Conservation (phyloP, 768 basidiomycete genomes). For the Leccinum olivaceopallidum region DNA sequence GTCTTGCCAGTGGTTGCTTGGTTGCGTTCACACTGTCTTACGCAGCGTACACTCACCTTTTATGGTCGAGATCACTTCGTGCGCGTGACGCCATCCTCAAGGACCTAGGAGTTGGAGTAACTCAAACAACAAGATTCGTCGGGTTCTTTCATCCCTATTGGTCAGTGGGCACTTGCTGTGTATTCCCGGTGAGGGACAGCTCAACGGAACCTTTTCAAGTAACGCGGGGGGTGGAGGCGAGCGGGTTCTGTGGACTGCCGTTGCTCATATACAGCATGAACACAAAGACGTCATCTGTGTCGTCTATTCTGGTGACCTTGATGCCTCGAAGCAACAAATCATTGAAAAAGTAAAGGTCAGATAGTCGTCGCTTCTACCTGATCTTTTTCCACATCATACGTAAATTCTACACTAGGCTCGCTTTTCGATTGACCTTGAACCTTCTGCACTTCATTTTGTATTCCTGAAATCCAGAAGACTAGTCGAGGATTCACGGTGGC, state of each 20-base stretch:
- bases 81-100: constrained; percentile 24
- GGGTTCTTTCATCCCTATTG: constrained; percentile 98
- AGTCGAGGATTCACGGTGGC: constrained; percentile 84
- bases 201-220: constrained; percentile 47
- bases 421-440: constrained; percentile 75
- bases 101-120: constrained; percentile 12
- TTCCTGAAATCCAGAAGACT: constrained; percentile 68
- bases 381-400: neutral
- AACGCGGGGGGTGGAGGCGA: constrained; percentile 98
- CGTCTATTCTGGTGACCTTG: constrained; percentile 88
- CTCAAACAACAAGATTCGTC: constrained; percentile 40
- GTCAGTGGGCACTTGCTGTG: constrained; percentile 43
- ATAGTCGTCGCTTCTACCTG: neutral
- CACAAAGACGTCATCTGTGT: constrained; percentile 67
- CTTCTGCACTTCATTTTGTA: constrained; percentile 73
- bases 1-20: constrained; percentile 8
- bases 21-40: constrained; percentile 19
- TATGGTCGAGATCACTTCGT: constrained; percentile 24
- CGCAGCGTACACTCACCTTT: constrained; percentile 23
- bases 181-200: constrained; percentile 8
- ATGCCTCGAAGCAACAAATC: constrained; percentile 78
- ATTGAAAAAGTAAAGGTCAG: constrained; percentile 77
- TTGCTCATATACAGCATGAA: constrained; percentile 70
- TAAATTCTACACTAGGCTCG: constrained; percentile 51
- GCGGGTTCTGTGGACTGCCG: constrained; percentile 91